These are phyloP conservation scores for Fusarium transvaalense DNA, from an alignment of 2,329 filamentous ascomycete genomes.

Conservation along the genomic window DNA sequence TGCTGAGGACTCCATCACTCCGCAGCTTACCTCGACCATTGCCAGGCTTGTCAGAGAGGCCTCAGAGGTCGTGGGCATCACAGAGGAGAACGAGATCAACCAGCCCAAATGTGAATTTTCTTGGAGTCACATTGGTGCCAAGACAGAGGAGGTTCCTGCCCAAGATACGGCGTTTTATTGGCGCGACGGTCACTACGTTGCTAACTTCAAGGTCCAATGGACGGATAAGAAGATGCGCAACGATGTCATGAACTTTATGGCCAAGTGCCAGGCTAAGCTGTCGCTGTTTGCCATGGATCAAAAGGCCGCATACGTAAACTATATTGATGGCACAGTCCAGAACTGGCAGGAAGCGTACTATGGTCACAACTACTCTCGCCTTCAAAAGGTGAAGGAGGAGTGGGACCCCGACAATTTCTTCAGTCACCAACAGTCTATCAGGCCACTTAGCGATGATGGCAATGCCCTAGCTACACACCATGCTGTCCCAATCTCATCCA, in stretches of 20 bases:
- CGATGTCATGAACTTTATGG: background rate
- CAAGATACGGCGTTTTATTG: background rate
- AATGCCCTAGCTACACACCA: rapidly evolving
- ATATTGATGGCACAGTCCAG: background rate
- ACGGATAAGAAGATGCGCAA: background rate
- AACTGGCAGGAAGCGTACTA: conserved; percentile 1
- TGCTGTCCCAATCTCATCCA: background rate
- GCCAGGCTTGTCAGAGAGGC: background rate
- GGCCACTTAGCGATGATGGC: background rate
- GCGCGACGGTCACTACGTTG: background rate
- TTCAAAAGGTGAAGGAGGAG: background rate
- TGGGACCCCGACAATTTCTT: conserved; percentile 2
- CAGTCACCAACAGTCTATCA: background rate
- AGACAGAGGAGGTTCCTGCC: background rate
- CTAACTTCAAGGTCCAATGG: background rate
- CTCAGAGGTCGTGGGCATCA: background rate
- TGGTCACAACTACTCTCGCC: background rate
- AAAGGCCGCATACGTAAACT: conserved; percentile 8
- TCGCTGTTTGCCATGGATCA: background rate
- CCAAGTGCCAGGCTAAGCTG: background rate
- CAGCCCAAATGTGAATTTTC: conserved; percentile 11
- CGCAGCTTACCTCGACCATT: background rate
- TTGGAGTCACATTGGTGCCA: conserved; percentile 14
- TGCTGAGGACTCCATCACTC: conserved; percentile 10
- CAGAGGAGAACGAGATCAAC: background rate